Evolutionary conservation across 768 basidiomycete species (phyloP).

Genomic region (Podaxis pistillaris): DNA sequence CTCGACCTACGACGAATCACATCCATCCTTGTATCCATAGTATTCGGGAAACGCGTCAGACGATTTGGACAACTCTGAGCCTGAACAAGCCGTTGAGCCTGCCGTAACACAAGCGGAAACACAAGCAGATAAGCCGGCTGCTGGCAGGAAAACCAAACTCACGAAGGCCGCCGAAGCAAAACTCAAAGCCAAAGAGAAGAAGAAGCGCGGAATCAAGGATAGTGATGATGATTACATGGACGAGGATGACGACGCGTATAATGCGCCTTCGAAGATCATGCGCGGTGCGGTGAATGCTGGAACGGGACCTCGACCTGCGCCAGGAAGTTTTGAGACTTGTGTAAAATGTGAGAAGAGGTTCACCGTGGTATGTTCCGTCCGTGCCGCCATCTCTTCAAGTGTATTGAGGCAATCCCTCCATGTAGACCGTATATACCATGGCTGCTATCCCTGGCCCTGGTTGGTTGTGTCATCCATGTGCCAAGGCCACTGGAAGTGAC

Average conservation of each 20-base stretch:
- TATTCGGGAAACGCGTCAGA: constrained; percentile 65
- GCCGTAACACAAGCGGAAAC: neutral
- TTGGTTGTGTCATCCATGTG: constrained; percentile 83
- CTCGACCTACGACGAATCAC: neutral
- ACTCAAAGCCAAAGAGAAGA: constrained; percentile 43
- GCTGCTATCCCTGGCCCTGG: constrained; percentile 69
- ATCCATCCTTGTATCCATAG: constrained; percentile 16
- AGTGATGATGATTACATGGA: constrained; percentile 46
- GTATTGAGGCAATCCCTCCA: neutral
- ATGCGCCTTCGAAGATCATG: constrained; percentile 54
- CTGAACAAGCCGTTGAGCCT: constrained; percentile 12
- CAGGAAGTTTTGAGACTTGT: constrained; percentile 81
- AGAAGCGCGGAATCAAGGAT: constrained; percentile 39
- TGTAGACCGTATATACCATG: constrained; percentile 86
- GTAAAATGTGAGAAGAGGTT: constrained; percentile 82
- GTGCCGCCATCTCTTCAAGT: neutral
- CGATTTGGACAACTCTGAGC: constrained; percentile 55
- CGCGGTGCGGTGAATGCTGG: constrained; percentile 29
- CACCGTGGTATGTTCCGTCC: constrained; percentile 66
- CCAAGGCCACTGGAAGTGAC: constrained; percentile 72
- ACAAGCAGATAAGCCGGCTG: constrained; percentile 22
- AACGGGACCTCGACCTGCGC: constrained; percentile 51
- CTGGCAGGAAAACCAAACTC: constrained; percentile 56
- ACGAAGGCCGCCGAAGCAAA: constrained; percentile 46
- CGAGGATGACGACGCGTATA: constrained; percentile 69